A percentile compares a stretch with the other conserved stretches of the same genome.
These are phyloP conservation scores for Lyophyllum decastes DNA, from an alignment of 768 basidiomycete species.

Conservation along the genomic window DNA sequence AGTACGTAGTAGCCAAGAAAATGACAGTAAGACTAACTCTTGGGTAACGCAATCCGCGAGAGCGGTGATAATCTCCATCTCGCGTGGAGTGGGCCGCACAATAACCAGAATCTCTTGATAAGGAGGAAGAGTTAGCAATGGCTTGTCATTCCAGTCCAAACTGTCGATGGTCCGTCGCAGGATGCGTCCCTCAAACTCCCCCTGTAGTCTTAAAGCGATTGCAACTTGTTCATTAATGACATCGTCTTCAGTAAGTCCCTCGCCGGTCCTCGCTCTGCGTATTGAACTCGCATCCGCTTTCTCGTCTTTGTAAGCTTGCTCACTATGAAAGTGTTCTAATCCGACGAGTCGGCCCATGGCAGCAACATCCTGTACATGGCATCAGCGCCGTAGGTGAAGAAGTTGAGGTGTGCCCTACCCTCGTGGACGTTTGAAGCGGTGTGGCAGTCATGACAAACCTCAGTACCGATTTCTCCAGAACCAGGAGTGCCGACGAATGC, in stretches of 20 bases:
- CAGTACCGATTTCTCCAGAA: slow-evolving; percentile 9
- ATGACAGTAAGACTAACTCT: no score
- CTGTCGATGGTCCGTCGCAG: slow-evolving; percentile 8
- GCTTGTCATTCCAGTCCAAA: background rate
- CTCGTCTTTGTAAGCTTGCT: slow-evolving; percentile 19
- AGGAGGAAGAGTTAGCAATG: slow-evolving; percentile 7
- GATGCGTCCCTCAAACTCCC: no score
- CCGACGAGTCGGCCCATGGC: slow-evolving; percentile 28
- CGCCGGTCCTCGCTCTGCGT: slow-evolving; percentile 11
- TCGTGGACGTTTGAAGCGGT: slow-evolving; percentile 23
- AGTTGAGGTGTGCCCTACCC: slow-evolving; percentile 13
- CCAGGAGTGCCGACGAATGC: slow-evolving; percentile 11
- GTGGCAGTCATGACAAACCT: slow-evolving; percentile 23
- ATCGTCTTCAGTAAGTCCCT: background rate
- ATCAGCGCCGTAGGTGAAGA: background rate
- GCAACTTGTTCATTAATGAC: no score
- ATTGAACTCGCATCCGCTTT: slow-evolving; percentile 15
- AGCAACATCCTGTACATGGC: slow-evolving; percentile 22
- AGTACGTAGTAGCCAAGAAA: no score
- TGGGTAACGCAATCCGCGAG: no score
- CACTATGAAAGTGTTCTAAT: slow-evolving; percentile 22
- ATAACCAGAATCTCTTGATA: slow-evolving; percentile 1
- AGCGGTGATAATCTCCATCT: background rate
- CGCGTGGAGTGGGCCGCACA: background rate
- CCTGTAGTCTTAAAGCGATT: slow-evolving; percentile 8